Conservation (phyloP, 139 green algal genomes). For the Chlamydomonas applanata region DNA sequence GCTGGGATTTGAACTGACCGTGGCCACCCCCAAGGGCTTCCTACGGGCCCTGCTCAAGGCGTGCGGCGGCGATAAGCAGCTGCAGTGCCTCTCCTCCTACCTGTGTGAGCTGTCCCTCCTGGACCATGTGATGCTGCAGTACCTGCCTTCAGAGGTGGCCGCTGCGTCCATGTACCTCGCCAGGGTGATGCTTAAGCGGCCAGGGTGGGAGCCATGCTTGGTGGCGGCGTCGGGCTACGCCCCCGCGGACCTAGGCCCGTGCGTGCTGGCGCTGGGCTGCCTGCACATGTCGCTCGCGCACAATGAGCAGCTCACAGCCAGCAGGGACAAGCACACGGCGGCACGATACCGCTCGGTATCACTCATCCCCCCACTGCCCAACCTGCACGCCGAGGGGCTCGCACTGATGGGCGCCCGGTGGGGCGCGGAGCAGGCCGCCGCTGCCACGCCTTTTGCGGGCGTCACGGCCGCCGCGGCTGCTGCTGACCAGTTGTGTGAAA, state of each 20-base stretch:
- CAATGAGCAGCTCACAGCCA: constrained; percentile 10
- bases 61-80: constrained; percentile 28
- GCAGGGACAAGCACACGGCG: constrained; percentile 27
- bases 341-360: constrained; percentile 18
- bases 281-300: constrained; percentile 14
- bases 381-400: too few species aligned
- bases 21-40: constrained; percentile 83
- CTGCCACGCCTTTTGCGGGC: too few species aligned
- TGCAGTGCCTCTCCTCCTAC: constrained; percentile 51
- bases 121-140: constrained; percentile 83
- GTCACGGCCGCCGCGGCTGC: too few species aligned
- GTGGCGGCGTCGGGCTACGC: constrained; percentile 37
- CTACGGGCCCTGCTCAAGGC: constrained; percentile 88
- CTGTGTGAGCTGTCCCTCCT: constrained; percentile 85
- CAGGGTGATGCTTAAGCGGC: constrained; percentile 47
- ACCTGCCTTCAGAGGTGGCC: constrained; percentile 75
- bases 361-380: neutral
- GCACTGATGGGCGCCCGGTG: too few species aligned
- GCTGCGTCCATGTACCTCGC: constrained; percentile 80
- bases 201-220: constrained; percentile 34
- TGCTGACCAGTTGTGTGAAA: too few species aligned
- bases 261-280: constrained; percentile 25
- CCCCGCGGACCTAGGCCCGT: constrained; percentile 25
- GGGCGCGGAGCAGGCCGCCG: too few species aligned
- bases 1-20: constrained; percentile 90